Conservation (phyloP, 805 yeast species). For the Jamesozyma lodderae region DNA sequence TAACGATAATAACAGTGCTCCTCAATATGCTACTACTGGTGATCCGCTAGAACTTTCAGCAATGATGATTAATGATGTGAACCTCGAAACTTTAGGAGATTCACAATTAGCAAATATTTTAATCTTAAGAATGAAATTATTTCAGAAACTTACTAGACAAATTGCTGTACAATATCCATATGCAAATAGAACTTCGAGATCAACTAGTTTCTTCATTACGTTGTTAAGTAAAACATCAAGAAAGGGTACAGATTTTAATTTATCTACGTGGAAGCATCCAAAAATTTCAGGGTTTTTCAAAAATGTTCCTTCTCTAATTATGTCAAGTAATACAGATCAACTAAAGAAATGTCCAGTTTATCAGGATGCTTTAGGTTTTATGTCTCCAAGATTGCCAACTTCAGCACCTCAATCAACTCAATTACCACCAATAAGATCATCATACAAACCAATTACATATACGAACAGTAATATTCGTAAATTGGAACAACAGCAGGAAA, state of each 20-base stretch:
- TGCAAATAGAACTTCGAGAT: constrained; percentile 60
- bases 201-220: constrained; percentile 38
- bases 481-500: constrained; percentile 12
- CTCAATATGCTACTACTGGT: constrained; percentile 3
- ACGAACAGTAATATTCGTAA: constrained; percentile 25
- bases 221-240: constrained; percentile 24
- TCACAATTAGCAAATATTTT: constrained; percentile 32
- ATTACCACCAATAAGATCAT: constrained; percentile 25
- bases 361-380: constrained; percentile 31
- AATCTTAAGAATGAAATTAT: constrained; percentile 35
- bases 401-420: constrained; percentile 13
- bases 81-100: constrained; percentile 32
- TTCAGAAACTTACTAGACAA: constrained; percentile 34
- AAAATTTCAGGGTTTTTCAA: constrained; percentile 25
- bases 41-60: constrained; percentile 19
- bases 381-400: constrained; percentile 13
- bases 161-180: constrained; percentile 53
- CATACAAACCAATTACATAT: constrained; percentile 29
- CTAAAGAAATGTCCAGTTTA: constrained; percentile 31
- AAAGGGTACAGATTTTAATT: constrained; percentile 6
- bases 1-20: constrained; percentile 5
- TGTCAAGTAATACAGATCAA: constrained; percentile 28
- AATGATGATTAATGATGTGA: constrained; percentile 21
- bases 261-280: constrained; percentile 17
- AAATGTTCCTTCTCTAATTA: constrained; percentile 27